A percentile compares a stretch with the other conserved stretches of the same genome.
Evolutionary conservation across 306 rosid genomes (phyloP).

Genomic region (Castanopsis chinensis): DNA sequence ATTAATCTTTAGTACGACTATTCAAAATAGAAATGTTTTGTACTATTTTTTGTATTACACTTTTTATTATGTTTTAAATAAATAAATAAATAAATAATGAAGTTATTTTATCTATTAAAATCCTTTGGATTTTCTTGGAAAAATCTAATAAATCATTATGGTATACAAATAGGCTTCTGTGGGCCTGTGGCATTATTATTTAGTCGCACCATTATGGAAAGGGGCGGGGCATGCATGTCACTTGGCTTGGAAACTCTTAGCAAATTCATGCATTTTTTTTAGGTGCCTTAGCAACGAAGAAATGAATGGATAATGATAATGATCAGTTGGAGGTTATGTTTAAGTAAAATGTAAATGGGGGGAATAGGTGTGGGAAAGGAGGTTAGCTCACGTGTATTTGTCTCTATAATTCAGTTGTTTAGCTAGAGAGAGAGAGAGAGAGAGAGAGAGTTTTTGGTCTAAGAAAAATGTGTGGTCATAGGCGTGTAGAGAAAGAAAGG

Average conservation of each 20-base stretch:
- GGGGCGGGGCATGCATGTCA: too few species aligned
- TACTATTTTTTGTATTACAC: too few species aligned
- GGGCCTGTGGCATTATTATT: background rate
- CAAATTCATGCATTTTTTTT: background rate
- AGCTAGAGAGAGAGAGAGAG: slow-evolving; percentile 20
- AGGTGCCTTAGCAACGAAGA: background rate
- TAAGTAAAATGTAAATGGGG: slow-evolving; percentile 38
- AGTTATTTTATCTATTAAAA: background rate
- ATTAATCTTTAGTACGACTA: background rate
- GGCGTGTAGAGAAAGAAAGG: slow-evolving; percentile 43
- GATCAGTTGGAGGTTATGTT: slow-evolving; percentile 42
- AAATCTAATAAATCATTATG: background rate
- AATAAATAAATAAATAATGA: background rate
- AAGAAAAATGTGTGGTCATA: slow-evolving; percentile 29
- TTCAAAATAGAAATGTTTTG: too few species aligned
- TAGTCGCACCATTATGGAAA: background rate
- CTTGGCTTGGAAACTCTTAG: too few species aligned
- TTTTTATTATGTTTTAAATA: background rate
- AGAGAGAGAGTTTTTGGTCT: background rate
- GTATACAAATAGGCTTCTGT: background rate
- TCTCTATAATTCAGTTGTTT: slow-evolving; percentile 54
- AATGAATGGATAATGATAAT: slow-evolving; percentile 1
- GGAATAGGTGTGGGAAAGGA: slow-evolving; percentile 49
- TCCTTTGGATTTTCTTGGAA: background rate
- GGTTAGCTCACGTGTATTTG: slow-evolving; percentile 86